A percentile compares a stretch with the other conserved stretches of the same genome.
Conservation (phyloP, 148 eudicot species). For the Vaccinium darrowii region DNA sequence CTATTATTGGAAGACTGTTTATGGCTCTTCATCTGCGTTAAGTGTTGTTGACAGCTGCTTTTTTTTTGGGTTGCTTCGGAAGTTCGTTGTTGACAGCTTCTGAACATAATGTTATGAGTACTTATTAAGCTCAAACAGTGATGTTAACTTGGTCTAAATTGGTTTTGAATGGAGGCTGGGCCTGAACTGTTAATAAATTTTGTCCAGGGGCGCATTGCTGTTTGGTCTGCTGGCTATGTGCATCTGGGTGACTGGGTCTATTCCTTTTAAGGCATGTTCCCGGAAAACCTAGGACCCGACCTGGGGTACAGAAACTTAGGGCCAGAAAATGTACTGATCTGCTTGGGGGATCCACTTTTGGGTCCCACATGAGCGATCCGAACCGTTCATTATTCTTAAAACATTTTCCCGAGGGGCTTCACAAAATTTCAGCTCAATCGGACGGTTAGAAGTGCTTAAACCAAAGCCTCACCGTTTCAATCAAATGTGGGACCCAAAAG, state of each 20-base stretch:
- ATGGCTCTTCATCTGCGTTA: background rate
- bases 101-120: background rate
- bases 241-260: background rate
- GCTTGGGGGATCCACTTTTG: no score
- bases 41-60: background rate
- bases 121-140: background rate
- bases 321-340: no score
- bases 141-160: background rate
- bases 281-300: no score
- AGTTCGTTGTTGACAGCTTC: background rate
- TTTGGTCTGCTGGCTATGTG: background rate
- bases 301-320: no score
- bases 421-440: no score
- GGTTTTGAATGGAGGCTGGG: conserved; percentile 4
- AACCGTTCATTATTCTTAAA: no score
- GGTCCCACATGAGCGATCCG: no score
- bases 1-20: background rate
- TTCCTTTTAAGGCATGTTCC: background rate
- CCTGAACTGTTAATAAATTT: background rate
- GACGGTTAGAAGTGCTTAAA: no score
- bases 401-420: no score
- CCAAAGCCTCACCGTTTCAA: no score
- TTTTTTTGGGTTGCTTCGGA: no score
- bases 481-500: no score
- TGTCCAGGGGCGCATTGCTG: background rate